These are phyloP conservation scores for Arabidopsis lyrata DNA, from an alignment of 441 rosid genomes.

Conservation along the genomic window DNA sequence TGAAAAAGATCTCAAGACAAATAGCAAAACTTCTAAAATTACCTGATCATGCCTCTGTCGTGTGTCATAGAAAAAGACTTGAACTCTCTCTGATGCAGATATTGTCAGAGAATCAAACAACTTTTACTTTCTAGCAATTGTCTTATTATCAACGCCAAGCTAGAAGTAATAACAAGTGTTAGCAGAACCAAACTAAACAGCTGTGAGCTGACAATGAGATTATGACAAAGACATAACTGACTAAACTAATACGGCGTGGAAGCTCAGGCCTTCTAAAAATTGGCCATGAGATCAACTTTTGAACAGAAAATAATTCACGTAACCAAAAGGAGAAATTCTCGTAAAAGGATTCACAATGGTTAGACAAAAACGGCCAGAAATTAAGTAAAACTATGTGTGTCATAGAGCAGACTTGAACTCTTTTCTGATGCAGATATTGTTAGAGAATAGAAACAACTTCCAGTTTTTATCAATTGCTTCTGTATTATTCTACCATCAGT, in stretches of 20 bases:
- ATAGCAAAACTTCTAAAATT: conserved; percentile 6
- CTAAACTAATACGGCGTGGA: background rate
- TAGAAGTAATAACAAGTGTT: background rate
- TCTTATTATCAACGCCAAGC: background rate
- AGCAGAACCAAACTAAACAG: background rate
- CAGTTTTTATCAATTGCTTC: background rate
- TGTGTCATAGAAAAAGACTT: conserved; percentile 10
- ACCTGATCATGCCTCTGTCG: conserved; percentile 10
- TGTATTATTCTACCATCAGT: background rate
- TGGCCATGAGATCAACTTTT: background rate
- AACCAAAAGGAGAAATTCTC: background rate
- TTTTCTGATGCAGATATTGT: conserved; percentile 12
- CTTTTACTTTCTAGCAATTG: background rate
- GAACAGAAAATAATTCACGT: background rate
- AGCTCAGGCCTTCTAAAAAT: background rate
- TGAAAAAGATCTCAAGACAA: conserved; percentile 26
- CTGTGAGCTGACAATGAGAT: background rate
- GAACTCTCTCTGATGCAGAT: background rate
- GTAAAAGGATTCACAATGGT: background rate
- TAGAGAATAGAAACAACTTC: background rate
- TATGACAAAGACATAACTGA: background rate
- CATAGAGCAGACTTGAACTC: background rate
- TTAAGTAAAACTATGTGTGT: background rate
- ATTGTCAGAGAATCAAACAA: background rate
- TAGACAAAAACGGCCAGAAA: background rate